phyloP scores from a whole-genome alignment of 345 rosid species.

The Bruguiera parviflora region DNA sequence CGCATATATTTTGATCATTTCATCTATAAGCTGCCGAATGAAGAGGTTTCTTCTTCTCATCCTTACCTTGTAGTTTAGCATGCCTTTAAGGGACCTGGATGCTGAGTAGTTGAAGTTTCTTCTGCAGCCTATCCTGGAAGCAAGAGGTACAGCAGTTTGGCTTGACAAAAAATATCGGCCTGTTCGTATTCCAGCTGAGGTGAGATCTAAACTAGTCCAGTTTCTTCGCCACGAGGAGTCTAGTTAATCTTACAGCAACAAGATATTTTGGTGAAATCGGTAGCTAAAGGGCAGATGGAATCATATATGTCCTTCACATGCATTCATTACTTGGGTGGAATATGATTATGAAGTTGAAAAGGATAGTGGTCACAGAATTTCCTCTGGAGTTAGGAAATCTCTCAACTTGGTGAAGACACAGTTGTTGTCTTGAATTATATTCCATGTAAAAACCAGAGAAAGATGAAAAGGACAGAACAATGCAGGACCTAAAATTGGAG shows the following conservation, averaged over 20 bases:
- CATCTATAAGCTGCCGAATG: constrained; percentile 65
- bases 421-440: too few species aligned
- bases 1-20: constrained; percentile 70
- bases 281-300: too few species aligned
- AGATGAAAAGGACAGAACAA: too few species aligned
- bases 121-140: constrained; percentile 65
- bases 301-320: background rate
- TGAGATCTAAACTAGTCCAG: constrained; percentile 59
- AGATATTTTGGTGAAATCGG: too few species aligned
- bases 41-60: constrained; percentile 46
- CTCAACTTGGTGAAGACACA: too few species aligned
- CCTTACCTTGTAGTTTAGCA: background rate
- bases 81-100: background rate
- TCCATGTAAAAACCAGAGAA: too few species aligned
- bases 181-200: constrained; percentile 60
- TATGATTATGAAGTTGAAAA: background rate
- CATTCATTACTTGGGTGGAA: background rate
- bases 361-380: background rate
- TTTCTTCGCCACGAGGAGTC: constrained; percentile 41
- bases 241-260: constrained; percentile 21
- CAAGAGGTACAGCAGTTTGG: constrained; percentile 76
- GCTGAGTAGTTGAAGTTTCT: background rate
- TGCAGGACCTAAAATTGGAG: too few species aligned
- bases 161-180: constrained; percentile 75
- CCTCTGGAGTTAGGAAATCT: background rate